Percentiles rank a stretch among this genome's conserved stretches.
These are phyloP conservation scores for Plasmodium gaboni DNA, from an alignment of 169 alveolate genomes.

Conservation along the genomic window DNA sequence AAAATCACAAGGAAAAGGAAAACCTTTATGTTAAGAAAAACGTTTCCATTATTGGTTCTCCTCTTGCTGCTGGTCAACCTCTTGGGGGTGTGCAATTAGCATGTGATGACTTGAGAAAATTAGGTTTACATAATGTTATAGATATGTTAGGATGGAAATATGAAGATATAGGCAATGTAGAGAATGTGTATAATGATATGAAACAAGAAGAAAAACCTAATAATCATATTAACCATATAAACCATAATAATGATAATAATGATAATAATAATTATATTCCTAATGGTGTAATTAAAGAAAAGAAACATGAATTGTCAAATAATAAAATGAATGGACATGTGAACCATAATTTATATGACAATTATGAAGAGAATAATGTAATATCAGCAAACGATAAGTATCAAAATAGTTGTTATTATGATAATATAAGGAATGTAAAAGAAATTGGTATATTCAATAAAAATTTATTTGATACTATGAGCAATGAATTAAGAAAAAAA, in stretches of 20 bases:
- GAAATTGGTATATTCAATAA: constrained; percentile 41
- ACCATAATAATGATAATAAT: not conserved
- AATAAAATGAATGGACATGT: not conserved
- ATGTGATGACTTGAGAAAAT: constrained; percentile 43
- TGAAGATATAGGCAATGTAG: constrained; percentile 62
- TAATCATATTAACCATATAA: too few relatives aligned
- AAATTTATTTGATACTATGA: constrained; percentile 26
- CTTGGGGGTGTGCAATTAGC: constrained; percentile 53
- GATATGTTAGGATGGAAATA: constrained; percentile 38
- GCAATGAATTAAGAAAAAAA: constrained; percentile 46
- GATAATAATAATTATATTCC: not conserved
- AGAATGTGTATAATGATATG: not conserved
- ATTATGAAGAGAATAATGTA: not conserved
- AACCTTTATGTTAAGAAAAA: constrained; percentile 26
- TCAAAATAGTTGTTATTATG: constrained; percentile 7
- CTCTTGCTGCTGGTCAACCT: constrained; percentile 56
- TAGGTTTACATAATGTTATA: constrained; percentile 38
- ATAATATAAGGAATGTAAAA: constrained; percentile 38
- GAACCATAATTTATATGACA: not conserved
- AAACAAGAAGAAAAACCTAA: not conserved
- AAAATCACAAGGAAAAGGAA: constrained; percentile 20
- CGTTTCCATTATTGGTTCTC: constrained; percentile 59
- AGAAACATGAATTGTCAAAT: not conserved
- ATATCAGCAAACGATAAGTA: not conserved
- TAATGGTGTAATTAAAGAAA: not conserved